Base-by-base conservation (phyloP, 768 basidiomycete species). In the Serendipita sp. region DNA sequence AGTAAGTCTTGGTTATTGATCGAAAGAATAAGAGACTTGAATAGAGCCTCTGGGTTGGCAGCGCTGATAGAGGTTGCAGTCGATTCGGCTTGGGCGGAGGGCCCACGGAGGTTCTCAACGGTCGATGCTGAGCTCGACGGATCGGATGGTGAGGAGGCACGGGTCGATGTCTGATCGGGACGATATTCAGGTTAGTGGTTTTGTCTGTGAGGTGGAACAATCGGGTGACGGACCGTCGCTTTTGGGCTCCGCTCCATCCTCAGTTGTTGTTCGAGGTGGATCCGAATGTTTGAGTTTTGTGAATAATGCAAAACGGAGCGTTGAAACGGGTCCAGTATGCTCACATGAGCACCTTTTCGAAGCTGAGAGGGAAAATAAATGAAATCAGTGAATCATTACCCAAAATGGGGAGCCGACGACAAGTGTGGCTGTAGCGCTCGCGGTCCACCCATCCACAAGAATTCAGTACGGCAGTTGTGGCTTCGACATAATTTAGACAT, bases 281-380 rank as follows among this genome's bases (percentile, higher is more conserved):
- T 30, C 28, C 56, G 56, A 38, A 60, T 36, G 8, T 8, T 11
- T 8, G 56, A 30, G 36, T 32, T 8, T 23, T 28, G 23, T n/a
- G 56, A 60, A 60, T 60, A 60, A n/a, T 60, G 28, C 28, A 60
- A 36, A 23, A 60, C 56, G 34, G 56, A 60, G 28, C 56, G 56
- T 30, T 36, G 18, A 28, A 28, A n/a, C 35, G 56, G 56, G 28
- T 60, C 56, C 28, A 60, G 56, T 11, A 18, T n/a, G 36, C 35
- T 38, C 30, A 36, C 36, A 32, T 60, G 28, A n/a, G 56, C 56
- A 23, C 56, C 56, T n/a, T n/a, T 36, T 3, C 56, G 56, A 60
- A 60, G 11, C 56, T 60, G 28, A n/a, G 28, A 18, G 32, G 36
- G 32, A 60, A 10, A 60, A 60, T 23, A 36, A 60, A 60, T 8